Evolutionary conservation across 2,329 filamentous ascomycete species (phyloP).

Genomic region (Alternaria dauci): DNA sequence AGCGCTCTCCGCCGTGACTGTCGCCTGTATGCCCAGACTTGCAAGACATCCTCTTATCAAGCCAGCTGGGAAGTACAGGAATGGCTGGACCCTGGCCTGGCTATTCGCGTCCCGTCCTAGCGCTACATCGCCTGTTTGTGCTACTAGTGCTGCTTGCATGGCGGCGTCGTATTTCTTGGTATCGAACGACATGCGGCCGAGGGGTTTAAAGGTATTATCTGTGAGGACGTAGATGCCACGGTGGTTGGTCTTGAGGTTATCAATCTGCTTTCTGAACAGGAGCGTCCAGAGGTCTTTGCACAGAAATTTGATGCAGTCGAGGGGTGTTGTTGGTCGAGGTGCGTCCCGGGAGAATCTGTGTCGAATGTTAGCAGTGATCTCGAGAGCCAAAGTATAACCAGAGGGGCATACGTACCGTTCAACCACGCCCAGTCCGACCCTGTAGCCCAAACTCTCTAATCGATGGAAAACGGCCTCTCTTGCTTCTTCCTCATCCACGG

Average conservation of each 20-base stretch:
- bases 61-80: slow-evolving; percentile 94
- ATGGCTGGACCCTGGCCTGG: slow-evolving; percentile 59
- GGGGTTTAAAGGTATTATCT: slow-evolving; percentile 88
- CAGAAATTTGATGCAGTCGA: slow-evolving; percentile 97
- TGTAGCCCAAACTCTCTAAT: slow-evolving; percentile 84
- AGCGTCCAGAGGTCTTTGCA: slow-evolving; percentile 98
- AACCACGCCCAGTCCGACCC: slow-evolving; percentile 89
- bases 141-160: slow-evolving; percentile 41
- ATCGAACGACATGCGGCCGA: slow-evolving; percentile 88
- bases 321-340: slow-evolving; percentile 87
- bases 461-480: slow-evolving; percentile 85
- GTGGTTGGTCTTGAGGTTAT: slow-evolving; percentile 98
- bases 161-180: slow-evolving; percentile 44
- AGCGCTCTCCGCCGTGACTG: slow-evolving; percentile 86
- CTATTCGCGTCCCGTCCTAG: slow-evolving; percentile 61
- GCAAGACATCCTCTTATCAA: slow-evolving; percentile 90
- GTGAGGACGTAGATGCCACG: slow-evolving; percentile 95
- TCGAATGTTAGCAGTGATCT: neutral
- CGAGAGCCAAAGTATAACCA: neutral
- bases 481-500: slow-evolving; percentile 78
- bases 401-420: slow-evolving; percentile 71
- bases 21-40: slow-evolving; percentile 89
- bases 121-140: slow-evolving; percentile 41
- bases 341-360: slow-evolving; percentile 79
- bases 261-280: slow-evolving; percentile 95